A percentile compares a stretch with the other conserved stretches of the same genome.
These are phyloP conservation scores for Globisporangium acanthophoron DNA, from an alignment of 352 stramenopile genomes.

Conservation along the genomic window DNA sequence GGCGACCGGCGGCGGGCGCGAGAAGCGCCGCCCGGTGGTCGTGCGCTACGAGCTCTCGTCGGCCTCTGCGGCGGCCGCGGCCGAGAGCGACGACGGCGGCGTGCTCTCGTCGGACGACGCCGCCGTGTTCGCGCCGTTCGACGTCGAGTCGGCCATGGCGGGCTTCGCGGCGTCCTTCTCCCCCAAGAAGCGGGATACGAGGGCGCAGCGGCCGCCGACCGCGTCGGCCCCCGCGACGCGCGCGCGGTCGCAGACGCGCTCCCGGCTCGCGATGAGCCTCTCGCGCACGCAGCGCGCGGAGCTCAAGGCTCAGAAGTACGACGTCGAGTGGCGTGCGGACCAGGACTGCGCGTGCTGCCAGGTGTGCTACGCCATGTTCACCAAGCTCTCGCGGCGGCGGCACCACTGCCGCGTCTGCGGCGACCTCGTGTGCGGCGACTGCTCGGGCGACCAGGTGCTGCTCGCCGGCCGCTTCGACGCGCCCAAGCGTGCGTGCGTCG, in stretches of 20 bases:
- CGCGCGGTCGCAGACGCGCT: constrained; percentile 23
- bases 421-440: constrained; percentile 69
- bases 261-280: constrained; percentile 18
- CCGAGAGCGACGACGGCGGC: constrained; percentile 5
- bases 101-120: constrained; percentile 12
- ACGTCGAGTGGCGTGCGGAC: constrained; percentile 63
- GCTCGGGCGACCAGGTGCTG: constrained; percentile 55
- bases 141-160: constrained; percentile 19
- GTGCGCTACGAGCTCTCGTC: constrained; percentile 23
- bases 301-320: constrained; percentile 53
- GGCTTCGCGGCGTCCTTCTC: constrained; percentile 25
- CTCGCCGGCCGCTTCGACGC: constrained; percentile 45
- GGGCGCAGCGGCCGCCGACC: neutral
- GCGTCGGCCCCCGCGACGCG: constrained; percentile 16
- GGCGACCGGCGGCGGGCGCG: constrained; percentile 15
- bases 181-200: constrained; percentile 5
- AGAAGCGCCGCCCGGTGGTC: constrained; percentile 26
- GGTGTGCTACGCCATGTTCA: constrained; percentile 68
- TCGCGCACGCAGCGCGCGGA: constrained; percentile 12
- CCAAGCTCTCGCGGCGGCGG: constrained; percentile 60
- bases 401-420: constrained; percentile 81
- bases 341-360: constrained; percentile 54
- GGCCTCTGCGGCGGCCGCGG: constrained; percentile 1
- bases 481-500: constrained; percentile 51
- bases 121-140: constrained; percentile 8